These are phyloP conservation scores for Trichaptum fuscoviolaceum DNA, from an alignment of 768 basidiomycete genomes.

Conservation along the genomic window DNA sequence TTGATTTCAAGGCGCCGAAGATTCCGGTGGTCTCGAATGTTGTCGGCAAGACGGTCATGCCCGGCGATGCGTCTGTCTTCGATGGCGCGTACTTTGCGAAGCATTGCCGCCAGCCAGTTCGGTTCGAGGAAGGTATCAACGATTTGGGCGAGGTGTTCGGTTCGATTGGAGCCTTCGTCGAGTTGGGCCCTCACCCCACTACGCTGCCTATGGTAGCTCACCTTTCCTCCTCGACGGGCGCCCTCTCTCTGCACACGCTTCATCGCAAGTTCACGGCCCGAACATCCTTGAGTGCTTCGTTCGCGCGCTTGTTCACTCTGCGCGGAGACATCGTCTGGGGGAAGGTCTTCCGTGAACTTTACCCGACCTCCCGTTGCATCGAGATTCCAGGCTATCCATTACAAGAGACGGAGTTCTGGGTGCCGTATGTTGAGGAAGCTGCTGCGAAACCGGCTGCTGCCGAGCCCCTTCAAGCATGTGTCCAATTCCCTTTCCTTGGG, in stretches of 20 bases:
- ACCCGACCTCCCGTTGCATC: constrained; percentile 32
- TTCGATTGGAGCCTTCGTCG: constrained; percentile 48
- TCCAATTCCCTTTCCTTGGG: constrained; percentile 32
- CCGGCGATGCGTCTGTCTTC: constrained; percentile 47
- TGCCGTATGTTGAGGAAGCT: constrained; percentile 27
- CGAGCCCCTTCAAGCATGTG: constrained; percentile 29
- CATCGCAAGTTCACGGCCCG: constrained; percentile 39
- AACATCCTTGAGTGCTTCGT: constrained; percentile 37
- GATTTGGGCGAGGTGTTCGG: constrained; percentile 29
- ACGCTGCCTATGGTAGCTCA: constrained; percentile 47
- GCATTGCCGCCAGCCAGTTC: constrained; percentile 56
- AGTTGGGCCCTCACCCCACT: constrained; percentile 60
- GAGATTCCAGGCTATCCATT: constrained; percentile 65
- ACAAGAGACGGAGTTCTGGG: constrained; percentile 50
- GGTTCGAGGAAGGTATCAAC: constrained; percentile 47
- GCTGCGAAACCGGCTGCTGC: background rate
- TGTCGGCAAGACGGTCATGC: constrained; percentile 43
- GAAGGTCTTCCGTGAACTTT: constrained; percentile 42
- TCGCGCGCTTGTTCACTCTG: constrained; percentile 45
- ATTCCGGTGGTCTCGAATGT: constrained; percentile 64
- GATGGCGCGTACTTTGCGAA: constrained; percentile 47
- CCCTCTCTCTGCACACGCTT: constrained; percentile 45
- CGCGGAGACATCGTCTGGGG: constrained; percentile 47
- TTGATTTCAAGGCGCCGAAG: constrained; percentile 40
- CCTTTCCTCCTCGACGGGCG: constrained; percentile 28